Conservation (phyloP, 257 asterid species). For the Fraxinus anomala region DNA sequence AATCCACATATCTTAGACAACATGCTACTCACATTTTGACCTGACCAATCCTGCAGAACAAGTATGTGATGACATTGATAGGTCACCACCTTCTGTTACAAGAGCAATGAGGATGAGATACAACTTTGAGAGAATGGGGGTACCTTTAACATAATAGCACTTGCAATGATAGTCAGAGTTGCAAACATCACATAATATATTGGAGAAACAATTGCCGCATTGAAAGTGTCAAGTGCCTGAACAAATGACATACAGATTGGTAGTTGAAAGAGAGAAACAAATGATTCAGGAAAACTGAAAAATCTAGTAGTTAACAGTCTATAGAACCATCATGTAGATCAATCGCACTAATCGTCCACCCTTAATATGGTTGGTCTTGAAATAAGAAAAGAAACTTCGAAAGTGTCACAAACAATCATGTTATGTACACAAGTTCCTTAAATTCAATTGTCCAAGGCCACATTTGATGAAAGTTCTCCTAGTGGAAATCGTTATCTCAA, state of each 20-base stretch:
- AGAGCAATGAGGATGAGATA: constrained; percentile 1
- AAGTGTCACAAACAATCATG: neutral
- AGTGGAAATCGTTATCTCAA: neutral
- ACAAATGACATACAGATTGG: constrained; percentile 18
- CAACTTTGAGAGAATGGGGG: constrained; percentile 9
- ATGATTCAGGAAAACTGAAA: neutral
- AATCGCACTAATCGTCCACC: neutral
- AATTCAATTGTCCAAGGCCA: too few species aligned
- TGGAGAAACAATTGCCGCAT: constrained; percentile 83
- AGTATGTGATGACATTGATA: neutral
- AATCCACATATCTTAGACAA: constrained; percentile 71
- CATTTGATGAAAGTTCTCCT: neutral
- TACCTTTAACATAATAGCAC: constrained; percentile 88
- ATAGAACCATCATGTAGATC: neutral
- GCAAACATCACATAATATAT: constrained; percentile 34
- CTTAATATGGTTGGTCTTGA: neutral
- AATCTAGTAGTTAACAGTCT: neutral
- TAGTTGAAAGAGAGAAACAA: constrained; percentile 11
- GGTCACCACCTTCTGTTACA: neutral
- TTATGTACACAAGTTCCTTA: neutral
- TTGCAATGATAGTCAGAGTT: constrained; percentile 75
- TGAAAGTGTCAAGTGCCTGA: constrained; percentile 84
- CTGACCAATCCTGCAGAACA: constrained; percentile 73
- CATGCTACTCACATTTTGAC: constrained; percentile 65
- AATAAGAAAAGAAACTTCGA: neutral